These are phyloP conservation scores for Boechera retrofracta DNA, from an alignment of 345 rosid species.

Conservation along the genomic window DNA sequence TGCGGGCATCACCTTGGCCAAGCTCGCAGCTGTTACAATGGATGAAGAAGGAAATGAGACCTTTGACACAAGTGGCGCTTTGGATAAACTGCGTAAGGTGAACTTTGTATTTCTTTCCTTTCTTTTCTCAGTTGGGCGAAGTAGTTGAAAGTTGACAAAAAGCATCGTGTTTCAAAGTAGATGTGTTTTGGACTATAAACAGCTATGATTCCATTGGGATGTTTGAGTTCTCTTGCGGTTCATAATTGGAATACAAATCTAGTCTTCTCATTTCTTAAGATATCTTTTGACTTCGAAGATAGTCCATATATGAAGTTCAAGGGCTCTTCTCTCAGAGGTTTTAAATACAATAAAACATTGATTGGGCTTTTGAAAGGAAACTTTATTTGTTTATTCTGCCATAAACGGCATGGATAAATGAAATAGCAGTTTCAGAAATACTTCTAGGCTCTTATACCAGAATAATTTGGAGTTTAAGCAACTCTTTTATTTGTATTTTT, in stretches of 20 bases:
- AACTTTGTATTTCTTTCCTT: slow-evolving; percentile 44
- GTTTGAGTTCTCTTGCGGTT: slow-evolving; percentile 16
- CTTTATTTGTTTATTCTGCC: background rate
- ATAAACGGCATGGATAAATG: slow-evolving; percentile 24
- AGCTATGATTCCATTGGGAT: slow-evolving; percentile 9
- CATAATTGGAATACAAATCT: slow-evolving; percentile 26
- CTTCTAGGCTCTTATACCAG: slow-evolving; percentile 1
- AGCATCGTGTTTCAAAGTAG: slow-evolving; percentile 20
- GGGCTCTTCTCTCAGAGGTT: slow-evolving; percentile 29
- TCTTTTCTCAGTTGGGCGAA: slow-evolving; percentile 24
- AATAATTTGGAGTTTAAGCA: slow-evolving; percentile 1
- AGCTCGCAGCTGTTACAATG: slow-evolving; percentile 97
- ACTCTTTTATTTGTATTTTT: slow-evolving; percentile 7
- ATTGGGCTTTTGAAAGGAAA: background rate
- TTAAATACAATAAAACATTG: slow-evolving; percentile 18
- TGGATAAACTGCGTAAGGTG: slow-evolving; percentile 94
- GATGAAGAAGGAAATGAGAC: slow-evolving; percentile 98
- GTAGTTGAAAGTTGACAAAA: slow-evolving; percentile 27
- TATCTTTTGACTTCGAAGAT: background rate
- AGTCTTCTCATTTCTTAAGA: slow-evolving; percentile 23
- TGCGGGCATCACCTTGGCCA: slow-evolving; percentile 91
- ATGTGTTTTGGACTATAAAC: slow-evolving; percentile 22
- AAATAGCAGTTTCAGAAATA: slow-evolving; percentile 16
- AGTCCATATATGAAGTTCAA: slow-evolving; percentile 15
- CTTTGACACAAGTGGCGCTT: slow-evolving; percentile 96